Evolutionary conservation across 768 basidiomycete genomes (phyloP).

Genomic region (Suillus cothurnatus): DNA sequence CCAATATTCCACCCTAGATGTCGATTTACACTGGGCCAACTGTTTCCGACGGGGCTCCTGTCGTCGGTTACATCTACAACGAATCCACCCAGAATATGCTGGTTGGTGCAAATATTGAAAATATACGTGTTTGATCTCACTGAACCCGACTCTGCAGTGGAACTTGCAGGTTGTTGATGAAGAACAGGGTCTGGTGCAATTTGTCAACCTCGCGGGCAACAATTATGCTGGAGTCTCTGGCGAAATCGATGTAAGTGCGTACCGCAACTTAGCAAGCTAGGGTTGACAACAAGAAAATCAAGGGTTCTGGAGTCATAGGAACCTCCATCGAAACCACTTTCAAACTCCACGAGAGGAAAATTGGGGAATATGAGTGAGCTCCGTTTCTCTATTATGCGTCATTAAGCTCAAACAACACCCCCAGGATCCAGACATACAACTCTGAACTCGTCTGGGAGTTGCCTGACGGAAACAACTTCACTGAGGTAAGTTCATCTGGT

Average conservation of each 20-base stretch:
- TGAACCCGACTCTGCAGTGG: background rate
- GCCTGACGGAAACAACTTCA: background rate
- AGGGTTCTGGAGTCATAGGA: background rate
- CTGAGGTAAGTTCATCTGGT: background rate
- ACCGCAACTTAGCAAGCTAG: background rate
- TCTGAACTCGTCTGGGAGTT: constrained; percentile 1
- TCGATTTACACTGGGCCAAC: background rate
- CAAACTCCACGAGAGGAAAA: background rate
- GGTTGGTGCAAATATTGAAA: background rate
- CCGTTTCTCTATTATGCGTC: background rate
- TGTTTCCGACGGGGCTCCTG: background rate
- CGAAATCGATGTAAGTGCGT: background rate
- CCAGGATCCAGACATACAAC: background rate
- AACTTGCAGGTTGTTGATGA: background rate
- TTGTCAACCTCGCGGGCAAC: background rate
- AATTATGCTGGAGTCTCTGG: background rate
- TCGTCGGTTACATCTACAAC: background rate
- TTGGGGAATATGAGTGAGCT: background rate
- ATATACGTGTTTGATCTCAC: background rate
- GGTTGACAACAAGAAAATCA: background rate
- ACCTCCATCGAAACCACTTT: background rate
- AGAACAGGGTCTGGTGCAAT: background rate
- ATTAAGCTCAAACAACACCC: background rate
- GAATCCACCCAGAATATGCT: background rate
- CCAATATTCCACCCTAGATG: background rate